Base-by-base conservation (phyloP, 371 early-diverging fungal genomes). In the Mortierella sp. region DNA sequence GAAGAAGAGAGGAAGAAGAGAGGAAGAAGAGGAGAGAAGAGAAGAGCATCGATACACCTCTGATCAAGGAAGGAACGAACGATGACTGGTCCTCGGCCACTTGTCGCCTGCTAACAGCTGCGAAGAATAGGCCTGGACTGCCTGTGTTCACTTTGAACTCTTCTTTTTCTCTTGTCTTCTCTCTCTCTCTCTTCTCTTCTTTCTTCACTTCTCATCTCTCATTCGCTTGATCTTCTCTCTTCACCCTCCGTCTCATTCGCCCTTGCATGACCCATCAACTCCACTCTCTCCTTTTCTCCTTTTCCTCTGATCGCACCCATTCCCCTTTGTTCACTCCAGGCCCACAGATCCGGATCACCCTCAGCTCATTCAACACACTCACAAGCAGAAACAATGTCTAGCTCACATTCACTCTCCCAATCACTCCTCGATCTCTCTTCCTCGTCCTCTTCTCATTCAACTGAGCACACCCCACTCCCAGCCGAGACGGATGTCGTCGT, bases 401-500 rank as follows among this genome's bases (percentile, higher is more conserved):
- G 64, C 37, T 34, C 37, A 21, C 64, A 59, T 59, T 59, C 43
- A 40, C 40, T 16, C 19, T 40, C 67, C 8, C 37, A 9, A 24
- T 31, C 64, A 67, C 40, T 21, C 5, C 44, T 50, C 53, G 34
- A 71, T 5, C 53, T 19, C 40, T 43, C 61, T 21, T 11, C 61
- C 31, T 11, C 74, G 31, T 67, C 73, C 3, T 16, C 59, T 5
- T 21, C 57, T 26, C 71, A 67, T 69, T 57, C 37, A 34, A 28
- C 71, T 31, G 26, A 59, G 40, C 53, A 71, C 34, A n/a, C 51
- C 26, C 8, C 48, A 37, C 28, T 82, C 24, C 82, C 82, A 24
- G 11, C 83, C 28, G 21, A 73, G 73, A 79, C 80, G 13, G 74
- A 79, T 55, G 59, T 83, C 61, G 79, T 83, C 11, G 72, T 83